Base-by-base conservation (phyloP, 2,329 filamentous ascomycete genomes). In the Fusarium aywerte region DNA sequence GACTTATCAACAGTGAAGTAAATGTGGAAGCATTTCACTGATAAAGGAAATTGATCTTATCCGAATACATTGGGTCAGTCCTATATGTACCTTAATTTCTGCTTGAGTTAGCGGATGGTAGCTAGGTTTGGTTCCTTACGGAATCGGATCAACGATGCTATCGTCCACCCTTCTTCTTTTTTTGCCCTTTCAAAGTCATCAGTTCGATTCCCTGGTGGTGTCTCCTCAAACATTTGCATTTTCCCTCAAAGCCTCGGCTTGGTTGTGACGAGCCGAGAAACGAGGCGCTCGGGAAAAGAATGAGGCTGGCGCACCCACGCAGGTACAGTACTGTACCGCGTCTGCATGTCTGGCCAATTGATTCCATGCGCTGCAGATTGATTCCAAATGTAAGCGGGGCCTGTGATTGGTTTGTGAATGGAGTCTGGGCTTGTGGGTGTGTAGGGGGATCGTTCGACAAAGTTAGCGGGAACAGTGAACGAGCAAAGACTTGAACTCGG, bases 321-420 rank as follows among this genome's bases (percentile, higher is more conserved):
- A 63, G 58, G 60, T 63, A 63, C 53, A 11, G 27, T n/a, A n/a
- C n/a, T n/a, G n/a, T n/a, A n/a, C n/a, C n/a, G n/a, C 16, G 11
- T 31, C 23, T 36, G 31, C 32, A 31, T 27, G 42, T 36, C 42
- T 35, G 36, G 45, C 21, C 23, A 33, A 54, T 53, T 61, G 56
- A 61, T 61, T 62, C 58, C 58, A 62, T 42, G 35, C 20, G 25
- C n/a, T 55, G 40, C 33, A 61, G 44, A 62, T 60, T 62, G 58
- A 62, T 62, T 62, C 58, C 58, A 62, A 62, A 62, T 62, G 58
- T 62, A 62, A 62, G 58, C 57, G 35, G 57, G 40, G n/a, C 20
- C 6, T 11, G 7, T 62, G 40, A 62, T 62, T 62, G 58, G 58
- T 35, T 27, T 21, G 27, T 27, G 11, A 27, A n/a, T n/a, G n/a